Base-by-base conservation (phyloP, 1,284 basidiomycete species). In the Pisolithus thermaeus region DNA sequence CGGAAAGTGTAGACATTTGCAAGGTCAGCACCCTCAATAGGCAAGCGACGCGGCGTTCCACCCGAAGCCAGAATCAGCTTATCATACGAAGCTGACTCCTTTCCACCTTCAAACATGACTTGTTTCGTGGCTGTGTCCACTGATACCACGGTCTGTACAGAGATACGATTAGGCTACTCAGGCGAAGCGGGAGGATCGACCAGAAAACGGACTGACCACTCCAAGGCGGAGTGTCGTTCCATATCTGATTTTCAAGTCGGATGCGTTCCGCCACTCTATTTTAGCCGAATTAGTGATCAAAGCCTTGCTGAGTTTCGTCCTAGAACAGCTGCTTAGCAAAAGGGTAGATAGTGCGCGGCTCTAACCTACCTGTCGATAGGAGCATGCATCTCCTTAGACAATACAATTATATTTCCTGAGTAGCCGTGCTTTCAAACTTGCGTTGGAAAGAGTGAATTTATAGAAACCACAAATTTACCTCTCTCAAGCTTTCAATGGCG, bases 301-400 rank as follows among this genome's bases (percentile, higher is more conserved):
- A 5, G 83, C 84, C 70, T 97, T 97, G 72, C 91, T 94, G 54
- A 97, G 76, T 73, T 91, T 95, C 43, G 93, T 92, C 52, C 90
- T 88, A 53, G 8, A 7, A 28, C 44, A 20, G 32, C 16, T 11
- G 47, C 46, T 52, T 14, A 57, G 51, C 22, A 16, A 55, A 50
- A 18, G 42, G 12, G 32, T 30, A 42, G 2, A 22, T 28, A 46
- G 44, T 32, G 27, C 22, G 18, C 42, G 25, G 36, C 48, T 36
- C 22, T 14, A 18, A 54, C 68, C 53, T 54, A 87, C 87, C 90
- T 78, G 71, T 97, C 94, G 59, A 97, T 91, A 1, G 94, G 93
- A 14, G 86, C 78, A 65, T 94, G 75, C 9, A 76, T 71, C 70
- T 97, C 94, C 61, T 87, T 84, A 20, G 86, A 84, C 22, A 97